These are phyloP conservation scores for Corniculantispora saksenae DNA, from an alignment of 2,329 filamentous ascomycete species.

Conservation along the genomic window DNA sequence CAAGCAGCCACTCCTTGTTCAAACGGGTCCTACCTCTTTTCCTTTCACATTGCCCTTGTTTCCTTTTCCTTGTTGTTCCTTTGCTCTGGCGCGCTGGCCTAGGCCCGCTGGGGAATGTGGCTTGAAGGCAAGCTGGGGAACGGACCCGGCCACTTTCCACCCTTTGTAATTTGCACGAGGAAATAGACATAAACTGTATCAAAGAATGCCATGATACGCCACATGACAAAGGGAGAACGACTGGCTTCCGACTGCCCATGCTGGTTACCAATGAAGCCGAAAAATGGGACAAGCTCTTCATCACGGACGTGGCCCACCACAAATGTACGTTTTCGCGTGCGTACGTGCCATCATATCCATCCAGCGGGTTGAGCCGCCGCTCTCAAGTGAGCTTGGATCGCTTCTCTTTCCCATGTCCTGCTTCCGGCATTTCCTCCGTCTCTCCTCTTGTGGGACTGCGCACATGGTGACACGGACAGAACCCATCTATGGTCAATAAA, in stretches of 20 bases:
- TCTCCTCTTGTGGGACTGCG: too few species aligned
- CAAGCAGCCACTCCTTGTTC: neutral
- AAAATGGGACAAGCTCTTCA: neutral
- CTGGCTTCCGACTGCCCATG: too few species aligned
- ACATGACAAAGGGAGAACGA: too few species aligned
- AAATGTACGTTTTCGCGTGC: neutral
- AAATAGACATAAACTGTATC: too few species aligned
- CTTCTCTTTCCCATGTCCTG: neutral
- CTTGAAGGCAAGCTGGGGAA: slow-evolving; percentile 10
- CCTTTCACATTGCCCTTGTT: too few species aligned
- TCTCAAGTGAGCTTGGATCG: neutral
- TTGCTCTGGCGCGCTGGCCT: neutral
- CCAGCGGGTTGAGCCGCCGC: neutral
- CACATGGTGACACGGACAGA: too few species aligned
- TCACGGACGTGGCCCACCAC: neutral
- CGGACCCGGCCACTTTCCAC: neutral
- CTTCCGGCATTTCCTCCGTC: too few species aligned
- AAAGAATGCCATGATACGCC: too few species aligned
- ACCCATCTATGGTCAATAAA: too few species aligned
- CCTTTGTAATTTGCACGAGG: slow-evolving; percentile 5
- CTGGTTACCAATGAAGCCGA: too few species aligned
- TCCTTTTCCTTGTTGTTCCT: neutral
- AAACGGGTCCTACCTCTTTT: neutral
- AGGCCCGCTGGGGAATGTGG: neutral
- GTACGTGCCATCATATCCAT: neutral